These are phyloP conservation scores for Caloboletus inedulis DNA, from an alignment of 1,284 basidiomycete species.

Conservation along the genomic window DNA sequence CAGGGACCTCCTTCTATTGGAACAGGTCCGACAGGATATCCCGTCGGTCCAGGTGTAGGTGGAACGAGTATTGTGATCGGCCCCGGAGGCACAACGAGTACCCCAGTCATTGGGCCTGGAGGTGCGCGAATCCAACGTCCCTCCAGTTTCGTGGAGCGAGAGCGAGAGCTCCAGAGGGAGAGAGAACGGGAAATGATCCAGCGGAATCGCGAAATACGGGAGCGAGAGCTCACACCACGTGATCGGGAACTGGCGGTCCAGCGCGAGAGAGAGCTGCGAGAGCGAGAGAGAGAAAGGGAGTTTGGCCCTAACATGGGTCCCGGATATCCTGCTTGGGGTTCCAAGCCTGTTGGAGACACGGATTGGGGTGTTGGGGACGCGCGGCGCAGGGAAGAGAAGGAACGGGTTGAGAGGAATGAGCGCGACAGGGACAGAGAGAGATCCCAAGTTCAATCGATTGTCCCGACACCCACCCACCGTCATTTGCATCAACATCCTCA, in stretches of 20 bases:
- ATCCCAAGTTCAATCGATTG: conserved; percentile 26
- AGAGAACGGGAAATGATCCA: conserved; percentile 24
- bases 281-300: conserved; percentile 27
- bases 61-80: conserved; percentile 28
- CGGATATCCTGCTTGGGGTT: conserved; percentile 25
- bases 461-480: conserved; percentile 22
- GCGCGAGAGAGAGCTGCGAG: conserved; percentile 26
- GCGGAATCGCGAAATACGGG: conserved; percentile 25
- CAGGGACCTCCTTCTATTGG: conserved; percentile 26
- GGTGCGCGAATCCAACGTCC: conserved; percentile 27
- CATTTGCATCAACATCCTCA: conserved; percentile 26
- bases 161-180: conserved; percentile 24
- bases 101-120: conserved; percentile 17
- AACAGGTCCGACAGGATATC: conserved; percentile 19
- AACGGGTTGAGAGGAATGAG: conserved; percentile 29
- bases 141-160: conserved; percentile 28
- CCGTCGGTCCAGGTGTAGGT: conserved; percentile 21
- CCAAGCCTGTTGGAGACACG: conserved; percentile 26
- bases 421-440: conserved; percentile 35
- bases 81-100: conserved; percentile 23
- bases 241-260: conserved; percentile 24
- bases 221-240: conserved; percentile 22
- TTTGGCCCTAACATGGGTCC: conserved; percentile 22
- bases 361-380: conserved; percentile 29
- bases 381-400: conserved; percentile 33